Base-by-base conservation (phyloP, 306 rosid species). In the Trifolium fragiferum region DNA sequence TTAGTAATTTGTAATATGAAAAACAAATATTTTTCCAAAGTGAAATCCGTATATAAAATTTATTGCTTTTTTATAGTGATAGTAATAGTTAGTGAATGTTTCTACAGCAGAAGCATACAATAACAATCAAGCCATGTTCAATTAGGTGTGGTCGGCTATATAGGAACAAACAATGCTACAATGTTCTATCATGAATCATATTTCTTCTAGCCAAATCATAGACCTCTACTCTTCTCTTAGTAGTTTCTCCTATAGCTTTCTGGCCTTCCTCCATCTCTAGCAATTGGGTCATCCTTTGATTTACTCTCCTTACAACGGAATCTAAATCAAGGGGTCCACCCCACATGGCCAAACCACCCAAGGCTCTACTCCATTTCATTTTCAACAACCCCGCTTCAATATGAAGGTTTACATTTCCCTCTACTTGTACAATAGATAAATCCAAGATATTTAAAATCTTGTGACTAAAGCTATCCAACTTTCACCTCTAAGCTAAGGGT, bases 41-140 rank as follows among this genome's bases (percentile, higher is more conserved):
- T 38, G 43, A 75, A 78, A 57, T 46, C 11, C 47, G 19, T 63
- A 55, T 55, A 73, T 16, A 41, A 55, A 68, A 44, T n/a, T 57
- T 15, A 53, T 43, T 32, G 35, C 58, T 58, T 78, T 54, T 7
- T 35, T 66, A 49, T 64, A 66, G 44, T 35, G 16, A 21, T 5
- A 35, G 46, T 63, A 35, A 27, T 16, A 32, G 72, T 12, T 35
- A 18, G 70, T 11, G 32, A 11, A 49, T 58, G 33, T 16, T 33
- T 68, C 14, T 27, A 19, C 65, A 59, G 40, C 40, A 59, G 65
- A 59, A 59, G 12, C 40, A 27, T 27, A 27, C 30, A 54, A 57
- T 19, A 58, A 13, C 10, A 14, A 59, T 14, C 19, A 59, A 59
- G 40, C 40, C 18, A 27, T 59, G 7, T 27, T 10, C 19, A 59